Evolutionary conservation across 139 green algal species (phyloP), one percentile per base, ranked within the genome.

Genomic region (Ulvella scutata): DNA sequence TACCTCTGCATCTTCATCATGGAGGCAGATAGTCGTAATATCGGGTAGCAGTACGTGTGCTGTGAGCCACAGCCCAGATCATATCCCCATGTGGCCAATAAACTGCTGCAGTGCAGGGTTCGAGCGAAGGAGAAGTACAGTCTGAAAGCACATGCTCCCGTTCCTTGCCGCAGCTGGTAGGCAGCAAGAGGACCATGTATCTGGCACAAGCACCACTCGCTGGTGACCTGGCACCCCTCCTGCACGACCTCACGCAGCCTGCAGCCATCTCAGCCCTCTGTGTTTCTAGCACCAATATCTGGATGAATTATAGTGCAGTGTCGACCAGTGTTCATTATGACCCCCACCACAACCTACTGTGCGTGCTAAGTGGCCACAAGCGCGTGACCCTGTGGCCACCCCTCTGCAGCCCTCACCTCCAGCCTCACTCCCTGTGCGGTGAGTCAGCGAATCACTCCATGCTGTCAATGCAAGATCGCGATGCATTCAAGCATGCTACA

Each of bases 261-360:
- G 3, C 74, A 2, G 76, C 75, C 73, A 43, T 92, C 28, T 29
- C 74, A 0, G 21, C 60, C 33, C 75, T 80, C 13, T 33, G 67
- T 1, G n/a, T 87, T 0, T 43, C 35, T 0, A 72, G 61, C 7
- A 75, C 80, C 43, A 88, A 91, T 74, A 60, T 92, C 62, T 92
- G 87, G 87, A 88, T 91, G 79, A 85, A 78, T 74, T 80, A 74
- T 67, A 83, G 78, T 39, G 74, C 62, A 51, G 85, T 84, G 28
- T 77, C 80, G 10, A 87, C 81, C 72, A 91, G 82, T 61, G 76
- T 88, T 9, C 91, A 96, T 80, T 92, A 93, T 61, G 92, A 97
- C 79, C 87, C 83, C 17, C 89, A 93, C 77, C 67, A 87, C 10
- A 95, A 96, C 78, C 78, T 96, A 43, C 79, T 95, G 23, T 87